phyloP scores from a whole-genome alignment of 2,329 filamentous ascomycete genomes.

The Beauveria rudraprayagi region DNA sequence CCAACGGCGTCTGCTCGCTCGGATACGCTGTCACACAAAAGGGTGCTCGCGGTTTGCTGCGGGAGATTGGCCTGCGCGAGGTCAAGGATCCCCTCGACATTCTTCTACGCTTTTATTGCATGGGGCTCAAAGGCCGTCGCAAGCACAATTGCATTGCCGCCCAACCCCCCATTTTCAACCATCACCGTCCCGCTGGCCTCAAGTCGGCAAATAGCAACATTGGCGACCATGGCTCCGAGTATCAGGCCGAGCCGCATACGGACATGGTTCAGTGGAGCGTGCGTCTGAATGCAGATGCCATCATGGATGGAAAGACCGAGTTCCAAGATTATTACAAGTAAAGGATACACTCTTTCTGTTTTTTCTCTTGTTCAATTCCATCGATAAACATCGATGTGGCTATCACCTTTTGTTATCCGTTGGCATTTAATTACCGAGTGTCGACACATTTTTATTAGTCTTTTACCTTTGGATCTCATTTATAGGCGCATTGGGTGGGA shows the following conservation, averaged over 20 bases:
- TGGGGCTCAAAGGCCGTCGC: slow-evolving; percentile 24
- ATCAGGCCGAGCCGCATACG: slow-evolving; percentile 16
- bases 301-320: slow-evolving; percentile 10
- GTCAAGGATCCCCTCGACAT: slow-evolving; percentile 34
- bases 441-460: not conserved
- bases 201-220: slow-evolving; percentile 28
- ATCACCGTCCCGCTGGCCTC: slow-evolving; percentile 32
- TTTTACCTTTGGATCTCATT: not conserved
- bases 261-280: slow-evolving; percentile 14
- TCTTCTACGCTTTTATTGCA: slow-evolving; percentile 37
- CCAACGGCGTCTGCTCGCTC: slow-evolving; percentile 29
- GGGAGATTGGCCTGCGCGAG: slow-evolving; percentile 27
- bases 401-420: not conserved
- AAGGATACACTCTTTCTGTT: not conserved
- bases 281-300: slow-evolving; percentile 5
- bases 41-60: slow-evolving; percentile 33
- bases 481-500: slow-evolving; percentile 2
- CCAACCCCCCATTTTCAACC: slow-evolving; percentile 35
- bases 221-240: slow-evolving; percentile 22
- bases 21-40: slow-evolving; percentile 36
- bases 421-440: not conserved
- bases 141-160: slow-evolving; percentile 31
- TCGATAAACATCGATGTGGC: not conserved
- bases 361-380: not conserved
- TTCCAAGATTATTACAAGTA: not conserved